Conservation (phyloP, 257 asterid genomes). For the Nicotiana tabacum region DNA sequence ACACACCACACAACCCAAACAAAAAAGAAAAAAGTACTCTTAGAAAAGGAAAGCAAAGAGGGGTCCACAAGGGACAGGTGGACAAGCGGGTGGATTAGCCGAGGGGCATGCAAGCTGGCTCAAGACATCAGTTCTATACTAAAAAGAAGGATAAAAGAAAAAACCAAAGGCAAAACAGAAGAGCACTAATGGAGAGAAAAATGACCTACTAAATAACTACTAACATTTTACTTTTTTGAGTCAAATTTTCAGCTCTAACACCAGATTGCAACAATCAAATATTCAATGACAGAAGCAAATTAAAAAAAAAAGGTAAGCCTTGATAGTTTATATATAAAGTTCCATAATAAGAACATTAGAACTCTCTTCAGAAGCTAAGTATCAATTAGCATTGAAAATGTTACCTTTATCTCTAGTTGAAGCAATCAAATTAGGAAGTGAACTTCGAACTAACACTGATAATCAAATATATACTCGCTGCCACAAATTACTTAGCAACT, state of each 20-base stretch:
- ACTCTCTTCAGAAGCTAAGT: conserved; percentile 16
- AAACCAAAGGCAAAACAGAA: neutral
- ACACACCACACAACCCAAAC: neutral
- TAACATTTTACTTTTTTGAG: neutral
- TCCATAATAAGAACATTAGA: neutral
- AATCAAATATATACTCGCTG: conserved; percentile 1
- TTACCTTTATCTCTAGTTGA: conserved; percentile 36
- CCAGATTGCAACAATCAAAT: conserved; percentile 7
- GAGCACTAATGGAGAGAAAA: neutral
- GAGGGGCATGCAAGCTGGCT: neutral
- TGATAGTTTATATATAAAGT: neutral
- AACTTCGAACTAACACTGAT: conserved; percentile 26
- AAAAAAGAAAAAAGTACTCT: neutral
- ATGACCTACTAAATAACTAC: neutral
- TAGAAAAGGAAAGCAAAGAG: neutral
- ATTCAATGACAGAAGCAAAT: neutral
- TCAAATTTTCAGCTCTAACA: neutral
- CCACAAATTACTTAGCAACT: neutral
- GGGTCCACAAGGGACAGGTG: neutral
- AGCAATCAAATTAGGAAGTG: conserved; percentile 43
- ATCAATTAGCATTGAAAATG: conserved; percentile 27
- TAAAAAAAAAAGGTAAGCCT: neutral
- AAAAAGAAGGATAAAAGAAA: neutral
- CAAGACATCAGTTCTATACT: neutral
- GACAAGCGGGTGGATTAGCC: neutral